A percentile compares a stretch with the other conserved stretches of the same genome.
Conservation (phyloP, 2,329 filamentous ascomycete genomes). For the Eutypa lata region DNA sequence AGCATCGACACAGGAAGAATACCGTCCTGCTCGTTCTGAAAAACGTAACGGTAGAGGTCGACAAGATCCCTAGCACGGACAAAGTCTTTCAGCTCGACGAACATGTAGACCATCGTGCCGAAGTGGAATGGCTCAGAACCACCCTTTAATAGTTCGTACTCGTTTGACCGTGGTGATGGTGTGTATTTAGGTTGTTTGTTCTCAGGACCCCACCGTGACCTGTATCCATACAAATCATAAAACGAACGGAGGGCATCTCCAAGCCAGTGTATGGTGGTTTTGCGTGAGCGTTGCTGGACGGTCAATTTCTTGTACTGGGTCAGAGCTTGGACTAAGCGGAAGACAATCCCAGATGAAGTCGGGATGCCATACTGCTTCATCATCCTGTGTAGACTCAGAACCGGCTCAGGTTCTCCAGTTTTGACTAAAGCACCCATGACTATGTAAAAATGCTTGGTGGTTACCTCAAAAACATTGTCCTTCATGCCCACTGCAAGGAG, state of each 20-base stretch:
- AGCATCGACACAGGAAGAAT: constrained; percentile 54
- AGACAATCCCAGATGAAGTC: constrained; percentile 40
- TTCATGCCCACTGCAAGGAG: constrained; percentile 43
- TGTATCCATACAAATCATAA: constrained; percentile 24
- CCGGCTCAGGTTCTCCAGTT: constrained; percentile 39
- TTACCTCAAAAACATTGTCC: constrained; percentile 43
- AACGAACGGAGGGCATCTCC: constrained; percentile 33
- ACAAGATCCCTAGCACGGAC: constrained; percentile 57
- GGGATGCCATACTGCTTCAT: constrained; percentile 41
- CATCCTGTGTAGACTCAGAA: constrained; percentile 38
- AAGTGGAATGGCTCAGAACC: constrained; percentile 29
- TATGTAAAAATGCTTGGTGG: constrained; percentile 47
- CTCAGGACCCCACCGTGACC: constrained; percentile 4
- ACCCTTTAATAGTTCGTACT: constrained; percentile 13
- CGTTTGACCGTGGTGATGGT: background rate
- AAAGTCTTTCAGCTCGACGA: constrained; percentile 42
- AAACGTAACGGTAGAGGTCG: constrained; percentile 45
- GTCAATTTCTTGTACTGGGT: constrained; percentile 31
- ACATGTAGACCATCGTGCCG: constrained; percentile 38
- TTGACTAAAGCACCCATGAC: constrained; percentile 52
- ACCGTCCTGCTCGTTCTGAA: constrained; percentile 32
- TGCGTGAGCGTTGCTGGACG: constrained; percentile 9
- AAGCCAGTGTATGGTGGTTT: constrained; percentile 24
- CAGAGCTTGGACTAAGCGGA: constrained; percentile 41
- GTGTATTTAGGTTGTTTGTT: background rate